Evolutionary conservation across 176 grass and related monocot genomes (phyloP), one percentile per base, ranked within the genome.

Genomic region (Eragrostis curvula): DNA sequence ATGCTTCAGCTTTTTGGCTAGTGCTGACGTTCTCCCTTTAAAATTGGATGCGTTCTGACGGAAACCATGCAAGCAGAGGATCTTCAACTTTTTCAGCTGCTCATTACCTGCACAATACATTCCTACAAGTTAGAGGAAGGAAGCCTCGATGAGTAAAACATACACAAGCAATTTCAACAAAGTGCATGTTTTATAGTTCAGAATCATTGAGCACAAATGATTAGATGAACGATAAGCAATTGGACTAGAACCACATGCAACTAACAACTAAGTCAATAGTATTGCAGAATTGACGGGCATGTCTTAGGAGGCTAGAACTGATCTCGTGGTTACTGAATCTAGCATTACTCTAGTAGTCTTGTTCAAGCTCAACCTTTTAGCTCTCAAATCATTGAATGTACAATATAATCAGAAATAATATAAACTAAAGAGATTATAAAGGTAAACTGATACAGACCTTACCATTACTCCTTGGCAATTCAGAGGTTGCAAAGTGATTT

Each of bases 61-160:
- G 66, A 98, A 98, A 67, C 92, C 96, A 82, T 98, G 96, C 74
- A 98, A 87, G 79, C 96, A 98, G 47, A 98, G 88, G 62, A 95
- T 93, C 74, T 79, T 95, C 73, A 98, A 51, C 80, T 83, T 93
- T 44, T 78, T 93, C 51, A 68, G 62, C 36, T 74, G 42, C 68
- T 89, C 80, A 56, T 44, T 66, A 85, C 53, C 96, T 98, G 92
- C 69, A 83, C 7, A 91, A 64, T n/a, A n/a, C 5, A 71, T 82
- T 75, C 65, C 21, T 28, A 8, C 43, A 77, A 56, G 43, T 82
- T 44, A 81, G 75, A 60, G 60, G 1, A 79, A 52, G 21, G 11
- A 0, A 57, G 47, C 21, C 48, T 13, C 24, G 64, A 81, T 43
- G 79, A 14, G 7, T 45, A 66, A 39, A 84, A 87, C 9, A 12